These are phyloP conservation scores for Clathrospora elynae DNA, from an alignment of 2,329 filamentous ascomycete species.

Conservation along the genomic window DNA sequence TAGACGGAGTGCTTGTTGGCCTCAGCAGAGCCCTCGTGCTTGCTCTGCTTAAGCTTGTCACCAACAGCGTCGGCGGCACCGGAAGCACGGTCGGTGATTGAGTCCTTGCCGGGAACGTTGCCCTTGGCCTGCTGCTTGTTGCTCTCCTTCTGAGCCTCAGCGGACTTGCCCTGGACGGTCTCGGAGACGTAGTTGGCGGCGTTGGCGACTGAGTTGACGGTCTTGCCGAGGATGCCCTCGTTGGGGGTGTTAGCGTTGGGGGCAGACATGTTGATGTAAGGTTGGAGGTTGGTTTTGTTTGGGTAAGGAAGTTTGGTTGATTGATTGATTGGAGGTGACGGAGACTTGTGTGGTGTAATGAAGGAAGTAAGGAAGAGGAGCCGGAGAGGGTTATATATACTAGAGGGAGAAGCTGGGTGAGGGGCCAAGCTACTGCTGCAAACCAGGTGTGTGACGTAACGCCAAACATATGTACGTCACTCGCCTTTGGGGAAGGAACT, in stretches of 20 bases:
- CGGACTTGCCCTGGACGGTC: constrained; percentile 62
- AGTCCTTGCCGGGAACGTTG: constrained; percentile 57
- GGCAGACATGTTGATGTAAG: constrained; percentile 49
- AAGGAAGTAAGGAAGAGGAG: constrained; percentile 12
- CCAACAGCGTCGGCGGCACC: constrained; percentile 58
- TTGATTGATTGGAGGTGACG: constrained; percentile 10
- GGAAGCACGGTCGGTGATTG: constrained; percentile 56
- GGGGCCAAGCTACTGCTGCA: constrained; percentile 6
- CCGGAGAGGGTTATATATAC: constrained; percentile 22
- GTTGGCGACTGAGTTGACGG: constrained; percentile 55
- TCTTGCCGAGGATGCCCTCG: constrained; percentile 52
- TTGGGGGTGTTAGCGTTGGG: constrained; percentile 53
- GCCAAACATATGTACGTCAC: constrained; percentile 11
- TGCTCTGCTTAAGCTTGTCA: constrained; percentile 60
- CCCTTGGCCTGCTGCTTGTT: constrained; percentile 66
- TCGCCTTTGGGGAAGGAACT: constrained; percentile 5
- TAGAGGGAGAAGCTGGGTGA: constrained; percentile 7
- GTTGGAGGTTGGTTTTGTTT: constrained; percentile 17
- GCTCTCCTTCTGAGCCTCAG: constrained; percentile 67
- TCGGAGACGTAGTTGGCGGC: constrained; percentile 72
- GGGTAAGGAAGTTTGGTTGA: constrained; percentile 13
- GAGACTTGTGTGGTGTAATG: constrained; percentile 24
- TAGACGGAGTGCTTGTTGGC: constrained; percentile 55
- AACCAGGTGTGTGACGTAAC: too few species aligned
- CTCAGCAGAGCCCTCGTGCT: constrained; percentile 57